phyloP scores from a whole-genome alignment of 306 rosid genomes.

The Arachis hypogaea region DNA sequence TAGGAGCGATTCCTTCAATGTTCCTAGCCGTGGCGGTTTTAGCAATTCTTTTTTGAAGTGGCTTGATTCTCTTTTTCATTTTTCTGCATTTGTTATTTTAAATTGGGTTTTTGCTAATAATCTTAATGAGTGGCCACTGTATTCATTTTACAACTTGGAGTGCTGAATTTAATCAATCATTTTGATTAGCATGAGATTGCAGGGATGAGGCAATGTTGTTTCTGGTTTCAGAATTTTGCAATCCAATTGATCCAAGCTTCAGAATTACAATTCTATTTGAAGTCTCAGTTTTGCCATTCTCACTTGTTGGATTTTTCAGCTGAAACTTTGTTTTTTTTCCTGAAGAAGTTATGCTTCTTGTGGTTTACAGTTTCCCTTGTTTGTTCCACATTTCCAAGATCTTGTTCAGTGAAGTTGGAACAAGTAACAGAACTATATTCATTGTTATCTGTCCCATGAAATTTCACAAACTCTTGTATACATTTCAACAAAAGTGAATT shows the following conservation, averaged over 20 bases:
- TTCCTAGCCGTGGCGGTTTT: conserved; percentile 51
- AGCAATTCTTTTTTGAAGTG: not conserved
- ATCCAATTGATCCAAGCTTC: conserved; percentile 66
- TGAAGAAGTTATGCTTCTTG: conserved; percentile 74
- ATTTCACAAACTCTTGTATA: conserved; percentile 61
- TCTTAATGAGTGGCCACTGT: too few relatives aligned
- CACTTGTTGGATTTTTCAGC: conserved; percentile 51
- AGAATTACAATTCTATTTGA: conserved; percentile 79
- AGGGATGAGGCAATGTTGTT: conserved; percentile 39
- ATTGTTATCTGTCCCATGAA: conserved; percentile 43
- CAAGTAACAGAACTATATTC: conserved; percentile 45
- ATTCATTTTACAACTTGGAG: too few relatives aligned
- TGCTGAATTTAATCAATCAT: too few relatives aligned
- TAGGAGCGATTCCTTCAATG: conserved; percentile 62
- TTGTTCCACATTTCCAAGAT: conserved; percentile 46
- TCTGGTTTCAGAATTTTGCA: conserved; percentile 49
- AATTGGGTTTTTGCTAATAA: too few relatives aligned
- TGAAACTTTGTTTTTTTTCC: conserved; percentile 70
- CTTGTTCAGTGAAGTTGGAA: conserved; percentile 52
- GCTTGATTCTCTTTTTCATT: too few relatives aligned
- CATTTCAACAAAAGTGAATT: conserved; percentile 66
- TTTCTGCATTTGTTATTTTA: too few relatives aligned
- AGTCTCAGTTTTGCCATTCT: conserved; percentile 45
- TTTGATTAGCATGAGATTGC: conserved; percentile 38
- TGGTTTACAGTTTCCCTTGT: conserved; percentile 59